Conservation (phyloP, 352 stramenopile genomes). For the Phytophthora vignae region DNA sequence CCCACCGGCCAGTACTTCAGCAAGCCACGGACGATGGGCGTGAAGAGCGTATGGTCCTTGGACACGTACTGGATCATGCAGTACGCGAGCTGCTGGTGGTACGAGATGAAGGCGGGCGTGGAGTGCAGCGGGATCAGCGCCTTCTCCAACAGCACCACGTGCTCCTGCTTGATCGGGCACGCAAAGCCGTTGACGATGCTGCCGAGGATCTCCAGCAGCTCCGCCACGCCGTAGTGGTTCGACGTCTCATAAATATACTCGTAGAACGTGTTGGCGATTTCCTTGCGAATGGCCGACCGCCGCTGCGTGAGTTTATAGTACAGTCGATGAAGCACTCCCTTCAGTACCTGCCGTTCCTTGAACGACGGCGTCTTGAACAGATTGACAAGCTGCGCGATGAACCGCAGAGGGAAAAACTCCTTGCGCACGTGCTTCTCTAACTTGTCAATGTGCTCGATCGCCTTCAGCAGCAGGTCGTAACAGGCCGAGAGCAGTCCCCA, state of each 20-base stretch:
- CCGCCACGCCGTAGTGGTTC: slow-evolving; percentile 89
- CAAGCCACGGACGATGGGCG: slow-evolving; percentile 77
- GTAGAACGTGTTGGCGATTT: slow-evolving; percentile 91
- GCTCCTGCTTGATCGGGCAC: slow-evolving; percentile 90
- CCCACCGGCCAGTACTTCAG: slow-evolving; percentile 89
- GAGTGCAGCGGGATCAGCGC: slow-evolving; percentile 88
- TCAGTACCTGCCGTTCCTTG: slow-evolving; percentile 87
- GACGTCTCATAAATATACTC: slow-evolving; percentile 94
- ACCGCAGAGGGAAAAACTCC: slow-evolving; percentile 85
- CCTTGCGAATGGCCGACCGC: slow-evolving; percentile 86
- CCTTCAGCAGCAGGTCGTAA: slow-evolving; percentile 85
- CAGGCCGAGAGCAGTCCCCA: slow-evolving; percentile 84
- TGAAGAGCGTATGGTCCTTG: slow-evolving; percentile 90
- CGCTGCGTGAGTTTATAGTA: slow-evolving; percentile 93
- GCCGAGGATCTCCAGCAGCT: slow-evolving; percentile 88
- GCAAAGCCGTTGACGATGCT: slow-evolving; percentile 92
- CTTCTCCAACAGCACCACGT: slow-evolving; percentile 87
- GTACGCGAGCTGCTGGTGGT: slow-evolving; percentile 90
- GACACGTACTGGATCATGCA: slow-evolving; percentile 92
- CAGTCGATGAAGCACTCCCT: slow-evolving; percentile 86
- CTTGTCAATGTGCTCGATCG: slow-evolving; percentile 91
- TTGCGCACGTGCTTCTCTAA: slow-evolving; percentile 89
- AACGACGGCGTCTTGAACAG: slow-evolving; percentile 91
- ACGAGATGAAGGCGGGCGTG: slow-evolving; percentile 87
- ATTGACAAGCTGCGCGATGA: slow-evolving; percentile 83